Base-by-base conservation (phyloP, 208 protist genomes). In the Angomonas deanei region DNA sequence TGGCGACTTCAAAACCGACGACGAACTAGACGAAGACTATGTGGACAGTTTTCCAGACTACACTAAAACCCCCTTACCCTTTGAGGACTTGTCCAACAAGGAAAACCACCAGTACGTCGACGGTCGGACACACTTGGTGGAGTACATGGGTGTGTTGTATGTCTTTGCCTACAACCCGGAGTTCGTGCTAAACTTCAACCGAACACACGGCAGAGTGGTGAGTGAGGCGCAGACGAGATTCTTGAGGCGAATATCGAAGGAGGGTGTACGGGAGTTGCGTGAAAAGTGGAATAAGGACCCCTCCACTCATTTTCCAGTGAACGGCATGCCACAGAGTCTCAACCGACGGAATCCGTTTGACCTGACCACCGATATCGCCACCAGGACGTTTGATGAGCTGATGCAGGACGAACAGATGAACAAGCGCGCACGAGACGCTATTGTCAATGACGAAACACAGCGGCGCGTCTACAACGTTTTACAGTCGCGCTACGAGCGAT, bases 101-200 rank as follows among this genome's bases (percentile, higher is more conserved):
- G 11, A 42, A 42, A 42, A 77, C n/a, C 42, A 62, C n/a, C 38
- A 46, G n/a, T 82, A 80, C 72, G 66, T 70, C 39, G 79, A 86
- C 52, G 77, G 79, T 28, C 68, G 74, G n/a, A 56, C 86, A 0
- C 77, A 90, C 59, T 61, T 90, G 1, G 76, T 86, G 24, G 83
- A 84, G 64, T 66, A 85, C 30, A 71, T 77, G 19, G 83, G 77
- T 3, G 71, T 80, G 33, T 56, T 90, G 24, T 86, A 84, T 72
- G 55, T 84, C 33, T 85, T 86, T 38, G 79, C 79, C 19, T 79
- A 80, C 67, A 82, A 82, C 34, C 61, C 36, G 15, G 15, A 42
- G 11, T 42, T 42, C 15, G 36, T 42, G 15, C 8, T n/a, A 15
- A 8, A 15, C 11, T 42, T 42, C 15, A 42, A 42, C 8, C 36